Evolutionary conservation across 2,329 filamentous ascomycete genomes (phyloP).

Genomic region (Aspergillus uvarum): DNA sequence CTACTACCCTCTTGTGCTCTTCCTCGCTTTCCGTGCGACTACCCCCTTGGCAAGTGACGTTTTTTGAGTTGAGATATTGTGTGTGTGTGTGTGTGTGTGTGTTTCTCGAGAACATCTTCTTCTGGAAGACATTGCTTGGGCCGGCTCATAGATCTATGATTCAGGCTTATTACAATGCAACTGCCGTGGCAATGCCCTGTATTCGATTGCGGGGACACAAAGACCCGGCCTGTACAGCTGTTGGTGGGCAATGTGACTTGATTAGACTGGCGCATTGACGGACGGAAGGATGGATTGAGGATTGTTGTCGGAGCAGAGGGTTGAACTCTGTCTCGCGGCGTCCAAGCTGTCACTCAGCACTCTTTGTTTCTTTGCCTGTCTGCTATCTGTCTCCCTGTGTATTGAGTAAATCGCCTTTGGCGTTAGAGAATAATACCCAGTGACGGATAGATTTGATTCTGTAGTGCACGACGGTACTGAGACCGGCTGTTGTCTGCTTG

Average conservation of each 20-base stretch:
- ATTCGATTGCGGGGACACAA: background rate
- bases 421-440: conserved; percentile 41
- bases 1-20: conserved; percentile 12
- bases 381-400: conserved; percentile 21
- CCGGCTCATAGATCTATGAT: conserved; percentile 19
- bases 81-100: conserved; percentile 6
- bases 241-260: conserved; percentile 11
- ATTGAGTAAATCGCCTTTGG: conserved; percentile 25
- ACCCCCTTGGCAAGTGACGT: conserved; percentile 10
- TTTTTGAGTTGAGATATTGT: conserved; percentile 8
- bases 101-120: conserved; percentile 6
- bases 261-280: conserved; percentile 13
- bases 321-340: conserved; percentile 18
- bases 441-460: conserved; percentile 18
- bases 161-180: background rate
- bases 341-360: conserved; percentile 43
- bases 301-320: conserved; percentile 16
- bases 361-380: conserved; percentile 21
- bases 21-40: conserved; percentile 9
- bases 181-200: background rate
- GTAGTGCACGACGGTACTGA: background rate
- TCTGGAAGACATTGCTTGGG: conserved; percentile 15
- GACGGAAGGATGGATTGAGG: background rate
- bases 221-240: conserved; percentile 3
- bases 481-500: too few species aligned